Evolutionary conservation across 108 stramenopile genomes (phyloP).

Genomic region (Fistulifera solaris): DNA sequence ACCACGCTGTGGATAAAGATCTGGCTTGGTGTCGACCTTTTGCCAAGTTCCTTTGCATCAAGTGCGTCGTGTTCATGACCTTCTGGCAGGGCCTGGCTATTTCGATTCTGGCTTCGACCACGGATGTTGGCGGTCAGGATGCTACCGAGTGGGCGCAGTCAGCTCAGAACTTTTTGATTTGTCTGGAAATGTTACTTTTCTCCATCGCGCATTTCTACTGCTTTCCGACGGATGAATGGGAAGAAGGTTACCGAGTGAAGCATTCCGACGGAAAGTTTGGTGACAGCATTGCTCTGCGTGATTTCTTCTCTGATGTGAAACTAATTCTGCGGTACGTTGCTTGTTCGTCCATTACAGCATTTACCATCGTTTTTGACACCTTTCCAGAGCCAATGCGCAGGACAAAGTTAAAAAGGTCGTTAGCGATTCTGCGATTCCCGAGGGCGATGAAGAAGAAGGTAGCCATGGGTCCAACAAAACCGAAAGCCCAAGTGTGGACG

Average conservation of each 20-base stretch:
- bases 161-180: constrained; percentile 89
- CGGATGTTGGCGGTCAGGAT: constrained; percentile 43
- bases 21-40: constrained; percentile 84
- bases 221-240: constrained; percentile 90
- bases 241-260: constrained; percentile 64
- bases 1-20: constrained; percentile 84
- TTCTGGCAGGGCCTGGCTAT: constrained; percentile 89
- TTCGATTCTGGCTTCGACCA: constrained; percentile 51
- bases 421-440: constrained; percentile 16
- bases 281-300: constrained; percentile 75
- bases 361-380: too few species aligned
- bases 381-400: constrained; percentile 8
- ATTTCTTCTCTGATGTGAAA: constrained; percentile 79
- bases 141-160: constrained; percentile 63
- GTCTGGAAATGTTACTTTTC: constrained; percentile 90
- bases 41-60: constrained; percentile 75
- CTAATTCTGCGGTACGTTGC: constrained; percentile 20
- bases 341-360: too few species aligned
- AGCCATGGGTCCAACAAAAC: constrained; percentile 8
- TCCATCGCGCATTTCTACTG: constrained; percentile 88
- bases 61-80: constrained; percentile 84
- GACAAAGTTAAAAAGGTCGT: constrained; percentile 13
- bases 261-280: constrained; percentile 58
- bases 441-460: constrained; percentile 24
- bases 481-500: neutral